phyloP scores from a whole-genome alignment of 2,329 filamentous ascomycete genomes.

The Penicillium freii region DNA sequence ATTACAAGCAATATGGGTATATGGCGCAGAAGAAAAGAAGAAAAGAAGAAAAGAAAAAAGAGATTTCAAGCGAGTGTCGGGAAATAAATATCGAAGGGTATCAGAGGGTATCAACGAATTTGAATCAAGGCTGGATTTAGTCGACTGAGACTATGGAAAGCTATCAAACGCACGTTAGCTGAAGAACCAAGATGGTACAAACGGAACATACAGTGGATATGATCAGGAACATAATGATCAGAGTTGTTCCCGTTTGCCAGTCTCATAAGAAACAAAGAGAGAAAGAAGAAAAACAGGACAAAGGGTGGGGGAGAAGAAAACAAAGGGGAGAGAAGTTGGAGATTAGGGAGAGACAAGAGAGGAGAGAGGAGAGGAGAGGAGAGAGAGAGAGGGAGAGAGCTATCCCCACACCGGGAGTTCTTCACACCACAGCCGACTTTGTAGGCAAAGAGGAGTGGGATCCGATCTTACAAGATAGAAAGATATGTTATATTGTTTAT shows the following conservation, averaged over 20 bases:
- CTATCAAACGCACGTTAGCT: conserved; percentile 22
- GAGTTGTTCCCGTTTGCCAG: conserved; percentile 19
- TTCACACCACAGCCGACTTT: not conserved
- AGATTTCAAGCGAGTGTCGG: conserved; percentile 17
- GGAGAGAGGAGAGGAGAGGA: no score
- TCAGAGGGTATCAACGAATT: conserved; percentile 11
- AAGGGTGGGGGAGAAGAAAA: not conserved
- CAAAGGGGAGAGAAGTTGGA: not conserved
- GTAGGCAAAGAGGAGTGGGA: not conserved
- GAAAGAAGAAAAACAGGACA: not conserved
- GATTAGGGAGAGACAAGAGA: not conserved
- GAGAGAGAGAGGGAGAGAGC: not conserved
- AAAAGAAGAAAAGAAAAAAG: conserved; percentile 2
- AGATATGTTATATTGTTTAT: not conserved
- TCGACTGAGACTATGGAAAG: conserved; percentile 16
- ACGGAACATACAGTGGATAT: conserved; percentile 16
- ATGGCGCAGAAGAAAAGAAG: conserved; percentile 6
- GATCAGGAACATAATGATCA: conserved; percentile 21
- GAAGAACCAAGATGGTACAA: conserved; percentile 2
- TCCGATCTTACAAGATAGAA: not conserved
- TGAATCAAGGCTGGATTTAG: conserved; percentile 16
- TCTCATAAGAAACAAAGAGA: conserved; percentile 11
- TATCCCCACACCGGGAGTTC: conserved; percentile 2
- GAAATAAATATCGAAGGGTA: conserved; percentile 13
- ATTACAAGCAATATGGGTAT: conserved; percentile 23